Percentiles rank a stretch among this genome's conserved stretches.
These are phyloP conservation scores for Globisporangium lucens DNA, from an alignment of 352 stramenopile species.

Conservation along the genomic window DNA sequence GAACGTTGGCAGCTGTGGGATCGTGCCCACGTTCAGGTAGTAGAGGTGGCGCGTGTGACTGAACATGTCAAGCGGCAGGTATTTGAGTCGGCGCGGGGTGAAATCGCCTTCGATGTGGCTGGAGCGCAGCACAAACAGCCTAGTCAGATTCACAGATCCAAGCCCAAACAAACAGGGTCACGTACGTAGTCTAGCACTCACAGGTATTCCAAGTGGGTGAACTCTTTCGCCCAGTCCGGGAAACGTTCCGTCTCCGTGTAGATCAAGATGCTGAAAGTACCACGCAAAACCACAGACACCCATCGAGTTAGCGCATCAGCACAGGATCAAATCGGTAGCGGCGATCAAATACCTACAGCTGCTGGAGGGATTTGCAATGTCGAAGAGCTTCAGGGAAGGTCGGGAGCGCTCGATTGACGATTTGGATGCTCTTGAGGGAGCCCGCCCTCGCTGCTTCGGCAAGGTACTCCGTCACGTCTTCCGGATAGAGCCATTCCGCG, in stretches of 20 bases:
- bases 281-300: neutral
- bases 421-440: slow-evolving; percentile 16
- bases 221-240: slow-evolving; percentile 16
- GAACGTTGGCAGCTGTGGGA: slow-evolving; percentile 11
- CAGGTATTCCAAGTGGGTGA: slow-evolving; percentile 18
- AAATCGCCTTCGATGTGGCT: slow-evolving; percentile 23
- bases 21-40: slow-evolving; percentile 17
- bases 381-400: slow-evolving; percentile 12
- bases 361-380: slow-evolving; percentile 14
- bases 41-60: slow-evolving; percentile 12
- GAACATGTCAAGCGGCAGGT: slow-evolving; percentile 17
- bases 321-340: neutral
- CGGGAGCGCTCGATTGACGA: slow-evolving; percentile 20
- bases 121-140: neutral
- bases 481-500: slow-evolving; percentile 16
- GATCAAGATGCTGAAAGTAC: slow-evolving; percentile 15
- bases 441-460: slow-evolving; percentile 8
- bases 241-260: slow-evolving; percentile 21
- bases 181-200: neutral
- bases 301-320: neutral
- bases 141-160: too few species aligned
- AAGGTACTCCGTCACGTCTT: slow-evolving; percentile 14
- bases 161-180: neutral
- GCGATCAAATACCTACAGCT: slow-evolving; percentile 14
- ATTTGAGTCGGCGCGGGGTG: slow-evolving; percentile 12